Evolutionary conservation across 768 basidiomycete species (phyloP), one percentile per base, ranked within the genome.

Genomic region (Boletales sp.): DNA sequence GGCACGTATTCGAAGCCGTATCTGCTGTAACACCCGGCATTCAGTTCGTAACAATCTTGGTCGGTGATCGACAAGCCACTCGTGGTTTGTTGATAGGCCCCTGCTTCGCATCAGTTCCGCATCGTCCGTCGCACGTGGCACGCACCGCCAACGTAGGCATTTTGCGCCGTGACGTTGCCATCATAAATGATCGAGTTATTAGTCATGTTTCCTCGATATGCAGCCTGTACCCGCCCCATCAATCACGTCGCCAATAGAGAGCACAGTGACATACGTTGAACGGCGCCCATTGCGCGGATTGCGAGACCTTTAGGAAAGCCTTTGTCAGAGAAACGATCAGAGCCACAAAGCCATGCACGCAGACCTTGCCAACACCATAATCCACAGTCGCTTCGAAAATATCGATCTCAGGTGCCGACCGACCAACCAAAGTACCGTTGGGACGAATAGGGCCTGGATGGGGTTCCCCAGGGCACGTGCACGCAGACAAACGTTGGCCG

Each of bases 371-470:
- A 7, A 63, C 12, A 18, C 57, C 63, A 44, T 0, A 1, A 49
- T 68, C 68, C 39, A 68, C 61, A 2, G 65, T 68, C 3, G 81
- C 81, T 55, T 83, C 82, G 50, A 83, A 72, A 38, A 83, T 66
- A 58, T 83, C 82, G 35, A 83, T 81, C 58, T 83, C 82, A 8
- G 82, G 82, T 17, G 82, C 81, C 3, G 73, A 64, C 18, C 82
- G 64, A 1, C 81, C 82, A 2, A 74, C 72, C 51, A 74, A 82
- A 3, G 65, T 66, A 13, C 81, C 81, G 47, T 82, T 62, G 56
- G 70, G 21, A 30, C 67, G 69, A 12, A 73, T 58, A 6, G 82
- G 82, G 12, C 82, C 82, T 2, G 82, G 82, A 62, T 83, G 82
- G 1, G 73, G 69, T 54, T 84, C 83, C 17, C 73, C 72, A 0